A percentile compares a stretch with the other conserved stretches of the same genome.
phyloP scores from a whole-genome alignment of 2,329 filamentous ascomycete genomes.

The Aspergillus sp. region DNA sequence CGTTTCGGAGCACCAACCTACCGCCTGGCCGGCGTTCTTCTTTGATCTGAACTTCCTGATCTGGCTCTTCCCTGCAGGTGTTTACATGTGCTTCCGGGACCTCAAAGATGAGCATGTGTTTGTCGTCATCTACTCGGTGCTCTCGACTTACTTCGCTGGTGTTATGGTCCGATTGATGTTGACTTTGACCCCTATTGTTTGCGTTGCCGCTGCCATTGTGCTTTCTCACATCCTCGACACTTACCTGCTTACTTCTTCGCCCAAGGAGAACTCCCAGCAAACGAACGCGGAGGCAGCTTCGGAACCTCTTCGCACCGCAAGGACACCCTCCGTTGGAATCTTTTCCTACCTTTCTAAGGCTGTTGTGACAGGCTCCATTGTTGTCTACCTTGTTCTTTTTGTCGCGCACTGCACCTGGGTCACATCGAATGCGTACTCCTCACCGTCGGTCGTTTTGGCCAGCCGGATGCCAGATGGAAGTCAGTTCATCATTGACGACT shows the following conservation, averaged over 20 bases:
- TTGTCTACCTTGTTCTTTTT: slow-evolving; percentile 82
- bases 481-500: slow-evolving; percentile 98
- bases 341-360: slow-evolving; percentile 76
- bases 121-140: slow-evolving; percentile 92
- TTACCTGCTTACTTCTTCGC: slow-evolving; percentile 43
- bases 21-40: slow-evolving; percentile 98
- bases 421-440: slow-evolving; percentile 97
- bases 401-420: slow-evolving; percentile 99
- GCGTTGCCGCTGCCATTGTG: slow-evolving; percentile 85
- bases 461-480: slow-evolving; percentile 89
- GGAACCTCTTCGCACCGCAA: slow-evolving; percentile 60
- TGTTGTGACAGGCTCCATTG: slow-evolving; percentile 67
- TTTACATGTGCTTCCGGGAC: slow-evolving; percentile 95
- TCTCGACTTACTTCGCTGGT: slow-evolving; percentile 95
- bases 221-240: slow-evolving; percentile 83
- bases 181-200: slow-evolving; percentile 92
- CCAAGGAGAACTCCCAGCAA: no score
- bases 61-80: slow-evolving; percentile 97
- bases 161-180: slow-evolving; percentile 99
- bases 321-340: slow-evolving; percentile 73
- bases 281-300: slow-evolving; percentile 20
- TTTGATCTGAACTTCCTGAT: slow-evolving; percentile 98
- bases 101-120: slow-evolving; percentile 97
- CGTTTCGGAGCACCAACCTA: slow-evolving; percentile 98
- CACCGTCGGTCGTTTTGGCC: slow-evolving; percentile 91